phyloP scores from a whole-genome alignment of 345 rosid genomes.

The Aquilaria yunnanensis region DNA sequence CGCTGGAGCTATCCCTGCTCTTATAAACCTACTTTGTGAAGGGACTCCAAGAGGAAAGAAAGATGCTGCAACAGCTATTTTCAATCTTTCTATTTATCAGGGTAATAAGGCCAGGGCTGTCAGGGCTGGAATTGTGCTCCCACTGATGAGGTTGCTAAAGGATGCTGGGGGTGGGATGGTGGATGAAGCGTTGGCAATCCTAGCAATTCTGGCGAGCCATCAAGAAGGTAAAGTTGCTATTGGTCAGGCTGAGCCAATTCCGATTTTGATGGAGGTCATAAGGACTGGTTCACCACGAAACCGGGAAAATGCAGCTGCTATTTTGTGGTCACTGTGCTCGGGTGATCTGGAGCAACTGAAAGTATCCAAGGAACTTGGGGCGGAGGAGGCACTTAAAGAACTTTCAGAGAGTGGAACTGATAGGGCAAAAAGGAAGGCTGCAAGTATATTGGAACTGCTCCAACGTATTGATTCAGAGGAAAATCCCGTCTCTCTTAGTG shows the following conservation, averaged over 20 bases:
- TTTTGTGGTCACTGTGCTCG: constrained; percentile 73
- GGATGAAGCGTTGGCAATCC: constrained; percentile 85
- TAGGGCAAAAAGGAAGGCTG: constrained; percentile 97
- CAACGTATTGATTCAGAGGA: constrained; percentile 38
- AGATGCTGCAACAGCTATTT: constrained; percentile 96
- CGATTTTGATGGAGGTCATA: constrained; percentile 67
- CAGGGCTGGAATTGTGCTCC: constrained; percentile 79
- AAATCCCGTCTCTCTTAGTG: constrained; percentile 9
- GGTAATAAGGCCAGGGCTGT: constrained; percentile 97
- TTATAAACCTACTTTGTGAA: constrained; percentile 71
- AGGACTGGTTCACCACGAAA: constrained; percentile 90
- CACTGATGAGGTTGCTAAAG: constrained; percentile 65
- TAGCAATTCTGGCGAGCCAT: constrained; percentile 88
- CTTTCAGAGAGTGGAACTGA: constrained; percentile 83
- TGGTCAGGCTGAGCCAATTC: constrained; percentile 65
- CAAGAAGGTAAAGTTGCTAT: constrained; percentile 84
- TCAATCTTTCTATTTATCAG: constrained; percentile 88
- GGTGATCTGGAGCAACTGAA: constrained; percentile 62
- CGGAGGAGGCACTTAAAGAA: constrained; percentile 73
- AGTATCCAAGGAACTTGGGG: constrained; percentile 59
- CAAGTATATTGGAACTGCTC: constrained; percentile 62
- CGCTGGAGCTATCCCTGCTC: constrained; percentile 94
- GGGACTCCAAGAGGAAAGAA: constrained; percentile 95
- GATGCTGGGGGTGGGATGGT: constrained; percentile 97
- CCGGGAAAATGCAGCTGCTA: constrained; percentile 85